These are phyloP conservation scores for Trebouxiophyceae sp. DNA, from an alignment of 163 green algal genomes.

Conservation along the genomic window DNA sequence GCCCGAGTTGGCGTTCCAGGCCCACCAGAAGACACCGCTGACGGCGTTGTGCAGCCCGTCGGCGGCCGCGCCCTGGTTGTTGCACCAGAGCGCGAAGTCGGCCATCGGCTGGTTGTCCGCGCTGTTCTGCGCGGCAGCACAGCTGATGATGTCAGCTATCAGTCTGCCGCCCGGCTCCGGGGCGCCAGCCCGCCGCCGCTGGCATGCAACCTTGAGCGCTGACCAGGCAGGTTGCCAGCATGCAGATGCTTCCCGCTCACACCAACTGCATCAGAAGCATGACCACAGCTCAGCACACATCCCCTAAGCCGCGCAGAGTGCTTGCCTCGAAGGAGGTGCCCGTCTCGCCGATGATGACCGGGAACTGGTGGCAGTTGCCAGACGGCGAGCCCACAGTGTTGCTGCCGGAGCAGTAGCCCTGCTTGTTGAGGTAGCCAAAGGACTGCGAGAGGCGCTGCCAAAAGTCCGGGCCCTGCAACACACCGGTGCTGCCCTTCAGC, in stretches of 20 bases:
- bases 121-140: conserved; percentile 4
- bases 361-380: conserved; percentile 15
- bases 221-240: no score
- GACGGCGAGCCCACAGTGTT: conserved; percentile 1
- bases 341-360: conserved; percentile 11
- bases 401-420: conserved; percentile 13
- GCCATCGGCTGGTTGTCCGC: conserved; percentile 6
- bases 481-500: no score
- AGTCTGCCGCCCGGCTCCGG: no score
- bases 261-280: no score
- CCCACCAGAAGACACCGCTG: conserved; percentile 29
- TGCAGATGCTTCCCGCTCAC: no score
- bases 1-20: conserved; percentile 35
- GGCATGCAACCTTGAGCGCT: no score
- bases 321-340: conserved; percentile 6
- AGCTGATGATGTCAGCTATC: conserved; percentile 1
- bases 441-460: conserved; percentile 16
- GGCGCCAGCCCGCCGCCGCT: no score
- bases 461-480: conserved; percentile 10
- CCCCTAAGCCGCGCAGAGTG: no score
- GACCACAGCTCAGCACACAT: no score
- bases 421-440: conserved; percentile 23
- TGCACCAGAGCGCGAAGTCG: conserved; percentile 13
- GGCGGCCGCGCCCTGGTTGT: conserved; percentile 9
- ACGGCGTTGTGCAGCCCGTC: conserved; percentile 25